Percentiles rank a stretch among this genome's conserved stretches.
Conservation (phyloP, 208 protist species). For the Acanthamoeba triangularis region DNA sequence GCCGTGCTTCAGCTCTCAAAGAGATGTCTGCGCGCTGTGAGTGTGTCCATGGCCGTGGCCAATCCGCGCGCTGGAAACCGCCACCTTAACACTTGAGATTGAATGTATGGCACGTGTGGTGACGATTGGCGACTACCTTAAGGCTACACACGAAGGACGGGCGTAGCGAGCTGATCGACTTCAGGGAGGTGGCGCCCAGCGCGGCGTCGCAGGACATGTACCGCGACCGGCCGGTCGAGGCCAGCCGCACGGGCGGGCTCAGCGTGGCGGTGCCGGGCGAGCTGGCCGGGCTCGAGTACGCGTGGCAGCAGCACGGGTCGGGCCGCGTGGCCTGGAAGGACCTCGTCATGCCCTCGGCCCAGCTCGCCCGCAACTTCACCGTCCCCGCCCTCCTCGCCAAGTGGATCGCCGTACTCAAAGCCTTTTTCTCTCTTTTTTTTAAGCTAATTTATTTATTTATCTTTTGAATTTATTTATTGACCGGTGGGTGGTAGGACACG, state of each 20-base stretch:
- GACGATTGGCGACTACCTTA: neutral
- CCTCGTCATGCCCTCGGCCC: neutral
- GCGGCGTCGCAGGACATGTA: constrained; percentile 76
- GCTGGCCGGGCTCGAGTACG: constrained; percentile 77
- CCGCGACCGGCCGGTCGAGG: neutral
- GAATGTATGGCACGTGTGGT: neutral
- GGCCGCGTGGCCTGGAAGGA: neutral
- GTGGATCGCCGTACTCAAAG: neutral
- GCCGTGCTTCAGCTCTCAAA: neutral
- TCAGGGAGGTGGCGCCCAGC: constrained; percentile 77
- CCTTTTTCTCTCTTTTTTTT: neutral
- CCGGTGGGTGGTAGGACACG: neutral
- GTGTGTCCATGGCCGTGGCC: too few species aligned
- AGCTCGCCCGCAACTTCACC: neutral
- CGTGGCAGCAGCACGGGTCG: constrained; percentile 64
- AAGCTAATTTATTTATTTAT: neutral
- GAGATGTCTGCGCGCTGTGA: neutral
- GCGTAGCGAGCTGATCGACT: constrained; percentile 67
- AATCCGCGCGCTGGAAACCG: too few species aligned
- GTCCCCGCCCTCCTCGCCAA: neutral
- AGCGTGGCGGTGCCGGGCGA: constrained; percentile 75
- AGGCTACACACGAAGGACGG: neutral
- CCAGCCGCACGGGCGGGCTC: constrained; percentile 68
- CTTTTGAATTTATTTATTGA: neutral
- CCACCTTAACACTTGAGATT: too few species aligned